Percentiles rank a stretch among this genome's conserved stretches.
These are phyloP conservation scores for Cystofilobasidium ferigula DNA, from an alignment of 768 basidiomycete genomes.

Conservation along the genomic window DNA sequence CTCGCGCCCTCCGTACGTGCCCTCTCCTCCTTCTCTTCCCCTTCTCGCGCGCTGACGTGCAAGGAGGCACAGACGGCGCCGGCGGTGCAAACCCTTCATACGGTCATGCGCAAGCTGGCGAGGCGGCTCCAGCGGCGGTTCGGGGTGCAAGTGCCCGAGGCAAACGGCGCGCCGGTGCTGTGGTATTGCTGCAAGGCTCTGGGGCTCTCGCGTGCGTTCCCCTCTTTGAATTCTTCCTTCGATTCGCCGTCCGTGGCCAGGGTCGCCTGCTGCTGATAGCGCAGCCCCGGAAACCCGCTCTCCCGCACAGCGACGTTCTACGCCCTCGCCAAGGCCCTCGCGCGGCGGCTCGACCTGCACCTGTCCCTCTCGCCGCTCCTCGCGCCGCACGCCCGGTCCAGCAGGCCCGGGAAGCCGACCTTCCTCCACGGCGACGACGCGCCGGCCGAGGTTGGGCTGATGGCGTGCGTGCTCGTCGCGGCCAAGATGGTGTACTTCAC, in stretches of 20 bases:
- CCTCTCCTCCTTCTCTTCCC: background rate
- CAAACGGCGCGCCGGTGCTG: conserved; percentile 61
- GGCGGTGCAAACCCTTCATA: conserved; percentile 48
- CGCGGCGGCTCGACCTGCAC: conserved; percentile 29
- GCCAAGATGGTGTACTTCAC: conserved; percentile 71
- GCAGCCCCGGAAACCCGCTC: too few species aligned
- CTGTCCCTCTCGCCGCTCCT: conserved; percentile 27
- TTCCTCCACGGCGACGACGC: conserved; percentile 53
- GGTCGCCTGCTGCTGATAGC: background rate
- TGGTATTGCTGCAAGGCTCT: conserved; percentile 63
- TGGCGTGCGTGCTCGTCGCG: conserved; percentile 54
- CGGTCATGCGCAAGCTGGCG: conserved; percentile 53
- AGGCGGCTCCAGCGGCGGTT: conserved; percentile 48
- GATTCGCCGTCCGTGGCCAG: background rate
- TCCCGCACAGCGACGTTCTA: conserved; percentile 31
- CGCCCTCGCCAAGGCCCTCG: conserved; percentile 26
- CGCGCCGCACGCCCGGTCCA: conserved; percentile 41
- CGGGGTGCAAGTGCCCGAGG: conserved; percentile 57
- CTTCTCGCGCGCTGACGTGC: background rate
- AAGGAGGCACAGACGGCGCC: conserved; percentile 52
- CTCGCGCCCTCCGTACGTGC: conserved; percentile 58
- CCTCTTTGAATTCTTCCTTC: too few species aligned
- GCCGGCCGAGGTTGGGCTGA: conserved; percentile 56
- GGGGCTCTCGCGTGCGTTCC: conserved; percentile 57
- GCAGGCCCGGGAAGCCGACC: conserved; percentile 8